Evolutionary conservation across 108 stramenopile species (phyloP).

Genomic region (Phaeodactylum tricornutum): DNA sequence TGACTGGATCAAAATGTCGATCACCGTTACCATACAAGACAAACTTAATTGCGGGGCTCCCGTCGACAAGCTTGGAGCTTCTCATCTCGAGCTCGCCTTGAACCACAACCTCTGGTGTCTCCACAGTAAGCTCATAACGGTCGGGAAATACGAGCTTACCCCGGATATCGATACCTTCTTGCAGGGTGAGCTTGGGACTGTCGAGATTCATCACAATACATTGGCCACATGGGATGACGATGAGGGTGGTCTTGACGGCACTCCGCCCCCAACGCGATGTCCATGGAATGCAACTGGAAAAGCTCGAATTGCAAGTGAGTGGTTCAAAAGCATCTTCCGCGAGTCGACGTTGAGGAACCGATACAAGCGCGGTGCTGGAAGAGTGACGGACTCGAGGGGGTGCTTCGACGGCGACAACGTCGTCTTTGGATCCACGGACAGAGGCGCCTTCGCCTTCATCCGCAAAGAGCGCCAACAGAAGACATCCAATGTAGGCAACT

Average conservation of each 20-base stretch:
- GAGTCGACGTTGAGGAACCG: no score
- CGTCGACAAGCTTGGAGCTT: conserved; percentile 25
- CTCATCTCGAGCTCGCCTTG: conserved; percentile 55
- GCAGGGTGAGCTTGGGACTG: neutral
- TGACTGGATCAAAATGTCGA: conserved; percentile 23
- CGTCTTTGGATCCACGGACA: neutral
- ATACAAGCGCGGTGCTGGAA: no score
- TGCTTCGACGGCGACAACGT: neutral
- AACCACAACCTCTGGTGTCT: conserved; percentile 47
- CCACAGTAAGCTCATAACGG: conserved; percentile 24
- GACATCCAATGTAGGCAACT: no score
- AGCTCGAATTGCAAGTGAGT: no score
- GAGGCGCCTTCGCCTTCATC: no score
- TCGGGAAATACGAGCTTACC: conserved; percentile 44
- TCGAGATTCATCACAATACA: conserved; percentile 17
- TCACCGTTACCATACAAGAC: conserved; percentile 26
- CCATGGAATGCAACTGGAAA: no score
- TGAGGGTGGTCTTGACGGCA: no score
- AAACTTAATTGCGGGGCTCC: conserved; percentile 30
- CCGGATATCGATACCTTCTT: conserved; percentile 30
- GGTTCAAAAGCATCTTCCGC: no score
- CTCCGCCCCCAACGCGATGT: no score
- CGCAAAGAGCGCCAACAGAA: no score
- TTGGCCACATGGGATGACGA: conserved; percentile 25
- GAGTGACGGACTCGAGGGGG: no score